These are phyloP conservation scores for Paecilomyces fulvus DNA, from an alignment of 2,329 filamentous ascomycete genomes.

Conservation along the genomic window DNA sequence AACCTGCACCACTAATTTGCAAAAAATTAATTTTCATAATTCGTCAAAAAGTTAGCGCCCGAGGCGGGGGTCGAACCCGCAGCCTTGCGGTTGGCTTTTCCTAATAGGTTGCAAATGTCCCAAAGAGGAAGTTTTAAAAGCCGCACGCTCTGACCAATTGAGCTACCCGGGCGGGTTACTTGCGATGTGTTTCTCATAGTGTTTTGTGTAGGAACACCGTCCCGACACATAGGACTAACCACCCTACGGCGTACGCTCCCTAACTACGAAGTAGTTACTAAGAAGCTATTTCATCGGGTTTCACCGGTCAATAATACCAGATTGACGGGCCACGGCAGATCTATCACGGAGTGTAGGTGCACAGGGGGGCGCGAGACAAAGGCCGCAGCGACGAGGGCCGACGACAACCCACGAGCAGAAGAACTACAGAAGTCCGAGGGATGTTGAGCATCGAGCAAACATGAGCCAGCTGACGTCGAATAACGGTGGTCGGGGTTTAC, in stretches of 20 bases:
- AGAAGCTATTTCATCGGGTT: neutral
- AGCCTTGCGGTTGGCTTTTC: conserved; percentile 40
- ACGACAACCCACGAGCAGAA: neutral
- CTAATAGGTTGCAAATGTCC: too few relatives aligned
- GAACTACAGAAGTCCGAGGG: neutral
- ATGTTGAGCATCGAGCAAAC: conserved; percentile 4
- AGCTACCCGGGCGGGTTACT: too few relatives aligned
- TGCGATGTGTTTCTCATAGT: too few relatives aligned
- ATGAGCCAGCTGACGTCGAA: conserved; percentile 26
- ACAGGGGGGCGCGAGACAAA: neutral
- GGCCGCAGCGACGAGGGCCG: neutral
- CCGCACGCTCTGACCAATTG: too few relatives aligned
- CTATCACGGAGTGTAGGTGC: too few relatives aligned
- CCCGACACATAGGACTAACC: too few relatives aligned
- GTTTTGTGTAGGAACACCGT: too few relatives aligned
- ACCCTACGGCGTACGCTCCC: neutral
- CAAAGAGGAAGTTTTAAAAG: too few relatives aligned
- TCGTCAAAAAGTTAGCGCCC: too few relatives aligned
- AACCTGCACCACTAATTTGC: too few relatives aligned
- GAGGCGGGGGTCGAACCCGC: conserved; percentile 46
- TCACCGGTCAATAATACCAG: neutral
- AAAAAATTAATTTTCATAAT: too few relatives aligned
- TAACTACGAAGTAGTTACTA: too few relatives aligned
- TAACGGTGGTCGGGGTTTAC: conserved; percentile 19
- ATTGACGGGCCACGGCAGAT: neutral